Evolutionary conservation across 306 rosid genomes (phyloP), one percentile per base, ranked within the genome.

Genomic region (Ziziphus jujuba): DNA sequence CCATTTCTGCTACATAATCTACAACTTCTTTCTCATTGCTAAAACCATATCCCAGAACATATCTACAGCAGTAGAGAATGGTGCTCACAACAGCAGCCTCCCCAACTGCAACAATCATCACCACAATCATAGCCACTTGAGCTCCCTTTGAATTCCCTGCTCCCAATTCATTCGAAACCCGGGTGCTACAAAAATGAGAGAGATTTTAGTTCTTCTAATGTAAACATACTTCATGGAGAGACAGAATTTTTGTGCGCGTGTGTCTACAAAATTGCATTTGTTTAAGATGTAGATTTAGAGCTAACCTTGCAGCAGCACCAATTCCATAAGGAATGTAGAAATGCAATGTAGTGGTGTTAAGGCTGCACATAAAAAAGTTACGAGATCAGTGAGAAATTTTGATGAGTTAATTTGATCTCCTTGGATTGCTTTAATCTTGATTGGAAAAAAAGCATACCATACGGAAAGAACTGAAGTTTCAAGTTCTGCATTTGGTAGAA

Each of bases 151-250:
- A 78, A 75, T 85, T 85, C 24, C 84, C 85, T 13, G 82, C 85
- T 66, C 95, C 95, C 17, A 88, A 49, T 65, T 73, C 91, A 59
- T 88, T 88, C 9, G 91, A 84, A 54, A 88, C 80, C 0, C 87
- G 74, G 19, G 83, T 81, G 20, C 85, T 81, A 55, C 69, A 63
- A 53, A 52, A 65, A 50, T 16, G 4, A 6, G 17, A 50, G 33
- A 50, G 9, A 20, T 21, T 6, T 15, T 50, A 28, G 4, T 28
- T 28, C 33, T 28, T 28, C 33, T 4, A 28, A 28, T 28, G 33
- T 28, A 1, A 28, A 1, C 3, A 28, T 28, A 28, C 55, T 14
- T 17, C 22, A 15, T 16, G 17, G 8, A 15, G 9, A 2, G 2
- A 16, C n/a, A 14, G 16, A 50, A 50, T 17, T n/a, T 44, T 36